Evolutionary conservation across 768 basidiomycete genomes (phyloP).

Genomic region (Baorangia bicolor): DNA sequence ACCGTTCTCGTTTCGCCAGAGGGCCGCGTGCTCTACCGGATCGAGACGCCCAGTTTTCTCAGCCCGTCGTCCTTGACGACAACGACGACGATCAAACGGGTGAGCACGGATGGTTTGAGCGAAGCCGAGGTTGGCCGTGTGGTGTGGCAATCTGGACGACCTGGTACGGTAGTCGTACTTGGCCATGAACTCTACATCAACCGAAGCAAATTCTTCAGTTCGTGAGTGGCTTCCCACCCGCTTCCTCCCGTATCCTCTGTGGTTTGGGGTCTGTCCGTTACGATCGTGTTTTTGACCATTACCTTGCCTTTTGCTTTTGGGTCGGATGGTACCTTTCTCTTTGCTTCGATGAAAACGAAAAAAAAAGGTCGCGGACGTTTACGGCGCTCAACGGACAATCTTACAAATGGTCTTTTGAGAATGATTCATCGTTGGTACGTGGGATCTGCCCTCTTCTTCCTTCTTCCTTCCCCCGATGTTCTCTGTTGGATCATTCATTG

Average conservation of each 20-base stretch:
- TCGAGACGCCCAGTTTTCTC: constrained; percentile 27
- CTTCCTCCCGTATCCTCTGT: background rate
- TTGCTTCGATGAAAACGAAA: background rate
- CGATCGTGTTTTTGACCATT: constrained; percentile 1
- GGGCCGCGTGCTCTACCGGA: constrained; percentile 28
- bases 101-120: constrained; percentile 24
- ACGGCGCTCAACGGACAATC: constrained; percentile 35
- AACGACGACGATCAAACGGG: constrained; percentile 26
- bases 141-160: constrained; percentile 31
- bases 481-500: background rate
- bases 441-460: background rate
- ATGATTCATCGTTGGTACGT: constrained; percentile 32
- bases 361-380: constrained; percentile 31
- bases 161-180: constrained; percentile 26
- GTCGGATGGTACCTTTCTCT: background rate
- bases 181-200: constrained; percentile 28
- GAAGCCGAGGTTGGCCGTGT: constrained; percentile 29
- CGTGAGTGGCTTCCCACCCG: constrained; percentile 20
- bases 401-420: constrained; percentile 36
- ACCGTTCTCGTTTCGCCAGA: constrained; percentile 32
- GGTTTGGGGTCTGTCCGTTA: background rate
- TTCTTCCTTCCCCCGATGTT: background rate
- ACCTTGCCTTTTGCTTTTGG: background rate
- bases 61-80: constrained; percentile 7
- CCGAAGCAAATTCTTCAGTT: constrained; percentile 30